Base-by-base conservation (phyloP, 495 filamentous ascomycete species). In the Xylaria grammica region DNA sequence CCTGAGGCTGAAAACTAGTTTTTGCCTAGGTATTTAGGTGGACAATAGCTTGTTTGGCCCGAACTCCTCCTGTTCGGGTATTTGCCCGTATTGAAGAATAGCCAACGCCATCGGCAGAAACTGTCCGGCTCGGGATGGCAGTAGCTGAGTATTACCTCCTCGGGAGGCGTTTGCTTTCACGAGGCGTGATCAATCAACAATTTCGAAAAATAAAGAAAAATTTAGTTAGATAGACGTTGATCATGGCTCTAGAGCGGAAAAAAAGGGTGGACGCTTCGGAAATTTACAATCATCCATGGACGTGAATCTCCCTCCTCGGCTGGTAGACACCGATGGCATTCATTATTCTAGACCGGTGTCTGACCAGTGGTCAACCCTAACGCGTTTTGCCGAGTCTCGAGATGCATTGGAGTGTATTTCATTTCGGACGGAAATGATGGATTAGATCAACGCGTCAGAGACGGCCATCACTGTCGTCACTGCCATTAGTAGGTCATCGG, bases 1-100 rank as follows among this genome's bases (percentile, higher is more conserved):
- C 4, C 20, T 54, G 60, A 62, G 60, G 60, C 60, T 62, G 60
- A 50, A 53, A 51, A 34, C 32, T 42, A n/a, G 26, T 19, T 36
- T 36, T 22, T 8, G 53, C 13, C 48, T 27, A 58, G 40, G 17
- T 49, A 7, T 49, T 8, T 24, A 17, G 10, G 1, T 42, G 13
- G 48, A 13, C 15, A 24, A 48, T 42, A 42, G 60, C 45, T 62
- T 45, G 46, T 22, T 62, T 45, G 60, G 10, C n/a, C 36, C 50
- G 49, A 36, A 32, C 4, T 20, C 36, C 7, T n/a, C n/a, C n/a
- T n/a, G 17, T 10, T 46, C 60, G 60, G 60, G 36, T 38, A 34
- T 54, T 62, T 54, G 38, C 19, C 60, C 46, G n/a, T 42, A 44
- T 53, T 34, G 48, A 54, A 53, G 60, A 40, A 15, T 1, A 53